Conservation (phyloP, 305 asterid species). For the Striga hermonthica region DNA sequence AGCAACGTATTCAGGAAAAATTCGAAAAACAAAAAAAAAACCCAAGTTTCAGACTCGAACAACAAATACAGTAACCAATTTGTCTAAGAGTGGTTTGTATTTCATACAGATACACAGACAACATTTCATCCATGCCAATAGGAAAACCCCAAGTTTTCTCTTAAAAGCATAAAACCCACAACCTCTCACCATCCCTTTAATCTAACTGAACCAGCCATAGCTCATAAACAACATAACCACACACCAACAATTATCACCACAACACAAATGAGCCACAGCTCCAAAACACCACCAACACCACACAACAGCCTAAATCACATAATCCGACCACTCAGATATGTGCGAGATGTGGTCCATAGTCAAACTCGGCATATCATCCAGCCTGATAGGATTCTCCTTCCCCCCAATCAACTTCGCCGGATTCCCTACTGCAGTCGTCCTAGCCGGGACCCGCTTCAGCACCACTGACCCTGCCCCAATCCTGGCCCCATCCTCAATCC, state of each 20-base stretch:
- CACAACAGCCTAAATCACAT: constrained; percentile 82
- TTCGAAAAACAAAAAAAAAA: too few relatives aligned
- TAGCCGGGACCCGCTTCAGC: constrained; percentile 64
- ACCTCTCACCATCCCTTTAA: too few relatives aligned
- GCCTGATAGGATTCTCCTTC: constrained; percentile 61
- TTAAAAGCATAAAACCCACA: constrained; percentile 34
- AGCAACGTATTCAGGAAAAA: too few relatives aligned
- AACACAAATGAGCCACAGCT: not conserved
- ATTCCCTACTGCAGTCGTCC: constrained; percentile 83
- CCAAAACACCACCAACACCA: too few relatives aligned
- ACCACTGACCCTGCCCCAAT: constrained; percentile 90
- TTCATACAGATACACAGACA: too few relatives aligned
- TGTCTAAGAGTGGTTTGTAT: too few relatives aligned
- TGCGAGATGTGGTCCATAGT: constrained; percentile 87
- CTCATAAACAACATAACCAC: too few relatives aligned
- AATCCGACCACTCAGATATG: constrained; percentile 72
- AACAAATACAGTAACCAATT: not conserved
- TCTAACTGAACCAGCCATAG: too few relatives aligned
- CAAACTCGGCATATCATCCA: constrained; percentile 71
- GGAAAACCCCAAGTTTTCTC: constrained; percentile 46
- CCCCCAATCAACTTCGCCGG: constrained; percentile 85
- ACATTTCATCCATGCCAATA: constrained; percentile 26
- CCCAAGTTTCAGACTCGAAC: too few relatives aligned
- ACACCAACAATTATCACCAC: too few relatives aligned
- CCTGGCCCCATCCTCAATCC: constrained; percentile 76